Base-by-base conservation (phyloP, 352 stramenopile genomes). In the Globisporangium abappressorium region DNA sequence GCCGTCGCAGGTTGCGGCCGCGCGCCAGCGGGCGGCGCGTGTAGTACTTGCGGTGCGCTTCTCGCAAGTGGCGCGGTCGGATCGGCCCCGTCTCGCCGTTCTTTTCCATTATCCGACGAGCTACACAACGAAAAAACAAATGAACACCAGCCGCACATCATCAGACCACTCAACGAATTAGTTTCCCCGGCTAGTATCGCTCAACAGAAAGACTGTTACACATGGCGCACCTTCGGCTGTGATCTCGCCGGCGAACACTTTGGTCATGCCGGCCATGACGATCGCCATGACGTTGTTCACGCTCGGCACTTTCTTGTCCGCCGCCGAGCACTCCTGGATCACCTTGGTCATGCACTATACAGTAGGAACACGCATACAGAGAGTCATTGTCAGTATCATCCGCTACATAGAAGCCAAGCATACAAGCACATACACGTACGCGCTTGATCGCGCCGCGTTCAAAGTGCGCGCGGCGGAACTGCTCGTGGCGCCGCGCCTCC, bases 281-380 rank as follows among this genome's bases (percentile, higher is more conserved):
- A 95, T 95, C 22, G 83, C 75, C 87, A 95, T 95, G 61, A 95
- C 84, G 64, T 94, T 89, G 59, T 84, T 93, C 46, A 94, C 85
- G 30, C 68, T 80, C 30, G 85, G 81, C 38, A 69, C 69, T 34
- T 65, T 84, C 65, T 78, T 85, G 67, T 94, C 85, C 20, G 75
- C 66, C 4, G 70, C 57, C 4, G 78, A 80, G 65, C 78, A 89
- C 68, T 90, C 82, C 46, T 90, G 82, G 58, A 94, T 91, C 38
- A 85, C 82, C 70, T 87, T 80, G 2, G 82, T 78, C 82, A 95
- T 94, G 62, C 84, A 91, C 84, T 92, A 30, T 43, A 41, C 28
- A 57, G 5, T 54, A 33, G 30, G 30, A 33, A 46, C n/a, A 66
- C 24, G 2, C 18, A 51, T 49, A 79, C 3, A 56, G 56, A 20